Base-by-base conservation (phyloP, 441 rosid species). In the Kokia cookei region DNA sequence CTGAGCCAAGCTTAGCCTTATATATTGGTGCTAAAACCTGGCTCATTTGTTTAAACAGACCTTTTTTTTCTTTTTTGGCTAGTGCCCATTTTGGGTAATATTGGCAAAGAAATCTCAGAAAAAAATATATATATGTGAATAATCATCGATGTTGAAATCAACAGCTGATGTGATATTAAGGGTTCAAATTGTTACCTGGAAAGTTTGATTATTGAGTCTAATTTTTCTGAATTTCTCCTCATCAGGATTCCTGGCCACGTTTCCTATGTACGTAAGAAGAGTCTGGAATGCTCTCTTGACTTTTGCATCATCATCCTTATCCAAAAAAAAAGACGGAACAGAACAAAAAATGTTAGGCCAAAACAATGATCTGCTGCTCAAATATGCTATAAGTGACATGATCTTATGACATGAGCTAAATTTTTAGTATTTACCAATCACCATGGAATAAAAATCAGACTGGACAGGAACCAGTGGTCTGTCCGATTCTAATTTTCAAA, bases 161-260 rank as follows among this genome's bases (percentile, higher is more conserved):
- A n/a, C 2, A 32, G 37, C 37, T 32, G 7, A 3, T 47, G 14
- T 40, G 9, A 17, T 58, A 5, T 45, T 13, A 6, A 32, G 37
- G 65, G 11, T n/a, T 40, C 27, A 37, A n/a, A 61, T 65, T 8
- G 67, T 24, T 84, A 92, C 99, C 99, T 92, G 97, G 71, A 96
- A 93, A 15, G 94, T 84, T 81, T 86, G 92, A 81, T 96, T 96
- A 62, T 73, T 86, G 64, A 92, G 86, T 84, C 98, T 88, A 74
- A 96, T 96, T 86, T 96, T 96, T 75, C 97, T 84, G 85, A 85
- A 96, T 85, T 91, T 96, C 86, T 92, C 98, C 82, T 96, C 97
- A 17, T 80, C 84, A 61, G 97, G 98, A 79, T 84, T 92, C 85
- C 85, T 96, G 63, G 91, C 97, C 24, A 92, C 97, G 78, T 96